These are phyloP conservation scores for Malus sieversii DNA, from an alignment of 306 rosid genomes.

Conservation along the genomic window DNA sequence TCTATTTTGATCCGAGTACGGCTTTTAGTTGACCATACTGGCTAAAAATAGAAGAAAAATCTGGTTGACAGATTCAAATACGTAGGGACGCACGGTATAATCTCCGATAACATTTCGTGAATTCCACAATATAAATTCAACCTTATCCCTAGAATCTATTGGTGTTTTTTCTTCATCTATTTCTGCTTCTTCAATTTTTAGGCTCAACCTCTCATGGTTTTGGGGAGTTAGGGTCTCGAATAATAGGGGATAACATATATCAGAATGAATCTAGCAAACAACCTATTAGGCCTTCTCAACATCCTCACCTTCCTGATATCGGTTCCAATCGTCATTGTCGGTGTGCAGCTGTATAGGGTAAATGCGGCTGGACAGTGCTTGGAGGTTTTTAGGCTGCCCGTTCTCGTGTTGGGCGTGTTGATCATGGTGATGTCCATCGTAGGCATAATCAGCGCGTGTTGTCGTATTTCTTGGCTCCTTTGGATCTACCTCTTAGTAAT, in stretches of 20 bases:
- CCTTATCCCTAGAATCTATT: not conserved
- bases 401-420: conserved; percentile 45
- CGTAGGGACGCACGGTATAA: not conserved
- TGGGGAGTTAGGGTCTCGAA: not conserved
- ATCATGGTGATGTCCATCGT: conserved; percentile 45
- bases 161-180: not conserved
- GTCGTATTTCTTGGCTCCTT: conserved; percentile 48
- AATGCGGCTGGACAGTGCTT: conserved; percentile 37
- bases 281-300: conserved; percentile 50
- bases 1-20: no score
- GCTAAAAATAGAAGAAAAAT: no score
- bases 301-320: conserved; percentile 51
- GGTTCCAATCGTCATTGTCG: conserved; percentile 41
- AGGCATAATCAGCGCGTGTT: conserved; percentile 66
- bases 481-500: conserved; percentile 58
- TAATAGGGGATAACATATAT: not conserved
- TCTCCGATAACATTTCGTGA: not conserved
- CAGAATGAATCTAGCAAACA: conserved; percentile 36
- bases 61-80: not conserved
- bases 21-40: no score
- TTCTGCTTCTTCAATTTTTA: not conserved
- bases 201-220: not conserved
- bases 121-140: not conserved
- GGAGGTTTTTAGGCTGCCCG: conserved; percentile 41
- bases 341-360: conserved; percentile 47